phyloP scores from a whole-genome alignment of 208 protist genomes.

The Angomonas deanei region DNA sequence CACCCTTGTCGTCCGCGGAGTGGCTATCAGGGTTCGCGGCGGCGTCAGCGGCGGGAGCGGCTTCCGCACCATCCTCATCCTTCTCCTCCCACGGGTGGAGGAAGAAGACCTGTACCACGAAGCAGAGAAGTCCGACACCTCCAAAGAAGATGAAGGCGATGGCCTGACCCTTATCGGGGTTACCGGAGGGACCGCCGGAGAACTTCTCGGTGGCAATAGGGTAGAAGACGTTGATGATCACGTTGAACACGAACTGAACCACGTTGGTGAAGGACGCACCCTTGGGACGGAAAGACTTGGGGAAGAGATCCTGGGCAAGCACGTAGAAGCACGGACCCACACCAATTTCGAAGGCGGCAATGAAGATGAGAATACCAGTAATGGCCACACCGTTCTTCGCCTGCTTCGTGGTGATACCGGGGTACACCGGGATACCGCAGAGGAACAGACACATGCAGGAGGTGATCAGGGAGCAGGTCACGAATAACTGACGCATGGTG shows the following conservation, averaged over 20 bases:
- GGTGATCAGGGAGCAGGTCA: conserved; percentile 48
- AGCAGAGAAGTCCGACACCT: conserved; percentile 53
- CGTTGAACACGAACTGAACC: conserved; percentile 80
- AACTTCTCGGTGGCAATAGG: conserved; percentile 72
- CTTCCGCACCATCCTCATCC: conserved; percentile 3
- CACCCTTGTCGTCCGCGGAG: conserved; percentile 1
- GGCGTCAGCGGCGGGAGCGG: background rate
- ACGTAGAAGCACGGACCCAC: conserved; percentile 80
- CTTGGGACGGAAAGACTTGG: conserved; percentile 61
- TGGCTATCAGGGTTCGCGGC: background rate
- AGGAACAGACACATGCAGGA: conserved; percentile 67
- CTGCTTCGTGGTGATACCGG: conserved; percentile 34
- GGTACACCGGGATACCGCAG: conserved; percentile 77
- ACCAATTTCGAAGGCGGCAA: conserved; percentile 66
- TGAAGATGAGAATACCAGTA: conserved; percentile 77
- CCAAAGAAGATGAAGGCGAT: conserved; percentile 88
- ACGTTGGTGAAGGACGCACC: conserved; percentile 64
- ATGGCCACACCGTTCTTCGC: conserved; percentile 68
- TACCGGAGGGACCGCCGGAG: conserved; percentile 69
- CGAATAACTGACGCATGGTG: conserved; percentile 74
- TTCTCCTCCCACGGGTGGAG: conserved; percentile 57
- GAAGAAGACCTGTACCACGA: conserved; percentile 71
- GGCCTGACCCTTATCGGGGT: conserved; percentile 86
- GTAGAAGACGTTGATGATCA: conserved; percentile 86
- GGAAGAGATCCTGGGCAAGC: conserved; percentile 81